Evolutionary conservation across 176 grass and related monocot species (phyloP).

Genomic region (Eragrostis nindensis): DNA sequence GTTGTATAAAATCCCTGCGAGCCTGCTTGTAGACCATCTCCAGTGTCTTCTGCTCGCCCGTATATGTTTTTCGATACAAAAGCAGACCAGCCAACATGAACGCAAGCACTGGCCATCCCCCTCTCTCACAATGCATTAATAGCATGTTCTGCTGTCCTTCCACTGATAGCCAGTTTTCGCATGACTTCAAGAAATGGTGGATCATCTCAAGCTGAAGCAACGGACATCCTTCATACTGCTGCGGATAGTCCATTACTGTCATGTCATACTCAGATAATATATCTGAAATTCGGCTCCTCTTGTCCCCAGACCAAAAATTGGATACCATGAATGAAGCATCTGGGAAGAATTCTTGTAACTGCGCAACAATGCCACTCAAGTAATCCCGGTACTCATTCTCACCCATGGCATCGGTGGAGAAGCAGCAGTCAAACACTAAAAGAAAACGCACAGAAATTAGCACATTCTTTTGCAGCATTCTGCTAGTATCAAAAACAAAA

Average conservation of each 20-base stretch:
- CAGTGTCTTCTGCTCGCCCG: constrained; percentile 84
- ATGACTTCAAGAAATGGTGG: constrained; percentile 95
- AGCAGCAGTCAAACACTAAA: constrained; percentile 97
- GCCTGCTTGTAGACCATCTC: constrained; percentile 99
- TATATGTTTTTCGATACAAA: constrained; percentile 80
- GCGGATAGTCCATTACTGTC: constrained; percentile 95
- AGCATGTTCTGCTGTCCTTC: constrained; percentile 96
- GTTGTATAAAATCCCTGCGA: constrained; percentile 78
- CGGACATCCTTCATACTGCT: constrained; percentile 92
- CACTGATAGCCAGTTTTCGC: constrained; percentile 93
- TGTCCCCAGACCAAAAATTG: constrained; percentile 85
- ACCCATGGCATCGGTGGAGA: constrained; percentile 65
- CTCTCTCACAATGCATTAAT: constrained; percentile 92
- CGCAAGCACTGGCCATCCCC: constrained; percentile 90
- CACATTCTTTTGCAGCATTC: not conserved
- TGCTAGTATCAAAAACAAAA: not conserved
- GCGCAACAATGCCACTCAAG: constrained; percentile 75
- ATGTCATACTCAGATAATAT: constrained; percentile 94
- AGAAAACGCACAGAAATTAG: constrained; percentile 35
- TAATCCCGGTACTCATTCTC: constrained; percentile 83
- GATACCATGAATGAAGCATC: constrained; percentile 95
- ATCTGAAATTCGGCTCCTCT: constrained; percentile 82
- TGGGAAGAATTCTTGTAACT: constrained; percentile 82
- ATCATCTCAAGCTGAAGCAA: constrained; percentile 94
- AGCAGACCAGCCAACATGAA: constrained; percentile 95